Base-by-base conservation (phyloP, 2,329 filamentous ascomycete genomes). In the Pseudocercospora crystallina region DNA sequence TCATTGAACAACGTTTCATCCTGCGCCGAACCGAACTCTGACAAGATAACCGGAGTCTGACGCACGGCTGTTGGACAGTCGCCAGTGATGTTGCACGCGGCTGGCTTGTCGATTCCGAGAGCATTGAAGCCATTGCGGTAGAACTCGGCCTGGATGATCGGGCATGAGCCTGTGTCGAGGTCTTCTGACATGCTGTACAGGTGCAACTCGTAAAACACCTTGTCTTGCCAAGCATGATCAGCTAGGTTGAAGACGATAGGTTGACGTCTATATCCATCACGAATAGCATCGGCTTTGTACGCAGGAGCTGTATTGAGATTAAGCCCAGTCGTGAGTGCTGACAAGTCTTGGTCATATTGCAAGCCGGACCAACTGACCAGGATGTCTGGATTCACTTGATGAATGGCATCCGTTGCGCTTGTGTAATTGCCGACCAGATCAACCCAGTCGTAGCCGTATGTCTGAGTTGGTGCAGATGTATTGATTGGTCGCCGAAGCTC, bases 81-180 rank as follows among this genome's bases (percentile, higher is more conserved):
- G 3, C 61, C 56, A 0, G 67, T 71, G 8, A 66, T 51, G 53
- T 68, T 67, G 57, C 69, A 72, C 1, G 67, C 67, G 5, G 61
- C 34, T 5, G 69, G 69, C 9, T 65, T 62, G 2, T 65, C 57
- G 32, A 71, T 71, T 3, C 67, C 67, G 0, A 72, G 43, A 51
- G 72, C 76, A 54, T 79, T 77, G 69, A 79, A 78, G 2, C 76
- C 77, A 49, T 72, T 74, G 39, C 72, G 71, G 66, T 78, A 80
- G 33, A 80, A 64, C 11, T 68, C 69, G 8, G 76, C 76, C 64
- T 77, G 69, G 64, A 79, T 73, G 49, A 76, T 69, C 12, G 69
- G 67, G 62, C 77, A 79, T 11, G 66, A 72, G 2, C 72, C 76
- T 1, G 75, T 77, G 63, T 63, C 61, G 15, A 61, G 58, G 39